Evolutionary conservation across 768 basidiomycete genomes (phyloP).

Genomic region (Baorangia bicolor): DNA sequence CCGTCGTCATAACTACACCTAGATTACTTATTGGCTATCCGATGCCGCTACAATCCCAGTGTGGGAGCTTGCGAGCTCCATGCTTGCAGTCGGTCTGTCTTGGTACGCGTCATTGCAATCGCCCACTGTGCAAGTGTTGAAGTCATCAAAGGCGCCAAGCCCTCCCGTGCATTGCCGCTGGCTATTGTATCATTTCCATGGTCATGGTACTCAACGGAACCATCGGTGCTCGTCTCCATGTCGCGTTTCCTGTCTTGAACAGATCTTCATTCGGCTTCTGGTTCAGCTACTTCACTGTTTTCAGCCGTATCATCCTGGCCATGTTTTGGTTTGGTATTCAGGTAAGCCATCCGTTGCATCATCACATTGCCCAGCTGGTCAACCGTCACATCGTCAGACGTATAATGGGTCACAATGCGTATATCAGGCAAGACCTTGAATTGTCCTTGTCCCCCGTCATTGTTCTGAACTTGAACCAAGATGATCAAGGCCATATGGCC

Average conservation of each 20-base stretch:
- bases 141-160: slow-evolving; percentile 57
- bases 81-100: slow-evolving; percentile 74
- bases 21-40: slow-evolving; percentile 30
- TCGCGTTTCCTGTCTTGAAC: slow-evolving; percentile 74
- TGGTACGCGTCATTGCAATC: slow-evolving; percentile 43
- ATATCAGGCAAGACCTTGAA: slow-evolving; percentile 46
- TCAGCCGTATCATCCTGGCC: slow-evolving; percentile 72
- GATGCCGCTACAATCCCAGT: slow-evolving; percentile 24
- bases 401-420: slow-evolving; percentile 68
- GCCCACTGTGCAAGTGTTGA: not conserved
- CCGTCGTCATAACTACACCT: not conserved
- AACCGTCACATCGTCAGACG: slow-evolving; percentile 34
- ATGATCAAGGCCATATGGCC: slow-evolving; percentile 89
- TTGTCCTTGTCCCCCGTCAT: not conserved
- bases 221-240: slow-evolving; percentile 73
- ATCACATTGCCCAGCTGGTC: not conserved
- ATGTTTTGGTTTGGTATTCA: slow-evolving; percentile 86
- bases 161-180: slow-evolving; percentile 65
- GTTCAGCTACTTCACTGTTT: slow-evolving; percentile 83
- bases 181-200: slow-evolving; percentile 69
- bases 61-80: slow-evolving; percentile 58
- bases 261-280: slow-evolving; percentile 89
- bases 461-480: slow-evolving; percentile 12
- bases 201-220: slow-evolving; percentile 81
- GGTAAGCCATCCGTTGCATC: slow-evolving; percentile 30